Conservation (phyloP, 371 early-diverging fungal species). For the Mortierella sp. region DNA sequence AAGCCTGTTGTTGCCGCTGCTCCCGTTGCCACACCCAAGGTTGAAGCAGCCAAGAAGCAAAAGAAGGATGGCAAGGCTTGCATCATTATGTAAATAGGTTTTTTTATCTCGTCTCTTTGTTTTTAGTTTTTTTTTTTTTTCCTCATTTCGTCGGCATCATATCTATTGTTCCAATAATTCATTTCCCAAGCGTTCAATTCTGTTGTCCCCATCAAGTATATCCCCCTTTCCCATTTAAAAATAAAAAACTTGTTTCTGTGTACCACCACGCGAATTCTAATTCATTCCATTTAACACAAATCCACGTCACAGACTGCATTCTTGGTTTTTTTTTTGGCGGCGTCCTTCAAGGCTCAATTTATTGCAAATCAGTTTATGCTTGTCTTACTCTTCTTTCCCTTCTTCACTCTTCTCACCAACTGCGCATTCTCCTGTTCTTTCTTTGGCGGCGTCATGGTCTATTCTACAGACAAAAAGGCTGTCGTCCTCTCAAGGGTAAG, state of each 20-base stretch:
- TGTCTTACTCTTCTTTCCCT: background rate
- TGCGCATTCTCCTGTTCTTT: background rate
- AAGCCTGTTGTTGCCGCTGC: slow-evolving; percentile 5
- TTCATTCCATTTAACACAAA: background rate
- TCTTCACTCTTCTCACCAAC: background rate
- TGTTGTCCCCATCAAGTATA: background rate
- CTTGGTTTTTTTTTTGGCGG: background rate
- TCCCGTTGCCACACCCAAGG: background rate
- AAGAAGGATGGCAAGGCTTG: slow-evolving; percentile 31
- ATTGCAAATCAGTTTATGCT: background rate
- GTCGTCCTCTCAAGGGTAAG: slow-evolving; percentile 47
- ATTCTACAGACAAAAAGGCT: slow-evolving; percentile 44
- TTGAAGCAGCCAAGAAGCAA: slow-evolving; percentile 24
- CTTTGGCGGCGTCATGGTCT: slow-evolving; percentile 19
- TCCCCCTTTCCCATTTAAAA: background rate
- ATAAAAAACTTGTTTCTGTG: too few species aligned
- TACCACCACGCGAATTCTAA: background rate
- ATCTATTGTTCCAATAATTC: background rate
- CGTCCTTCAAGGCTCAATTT: background rate
- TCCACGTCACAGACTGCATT: background rate
- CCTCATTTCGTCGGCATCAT: background rate
- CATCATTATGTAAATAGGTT: slow-evolving; percentile 41
- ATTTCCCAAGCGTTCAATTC: too few species aligned
- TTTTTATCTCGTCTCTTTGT: slow-evolving; percentile 1
- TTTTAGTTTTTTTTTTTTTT: slow-evolving; percentile 5